Percentiles rank a stretch among this genome's conserved stretches.
Conservation (phyloP, 73 alveolate genomes). For the Stentor coeruleus region DNA sequence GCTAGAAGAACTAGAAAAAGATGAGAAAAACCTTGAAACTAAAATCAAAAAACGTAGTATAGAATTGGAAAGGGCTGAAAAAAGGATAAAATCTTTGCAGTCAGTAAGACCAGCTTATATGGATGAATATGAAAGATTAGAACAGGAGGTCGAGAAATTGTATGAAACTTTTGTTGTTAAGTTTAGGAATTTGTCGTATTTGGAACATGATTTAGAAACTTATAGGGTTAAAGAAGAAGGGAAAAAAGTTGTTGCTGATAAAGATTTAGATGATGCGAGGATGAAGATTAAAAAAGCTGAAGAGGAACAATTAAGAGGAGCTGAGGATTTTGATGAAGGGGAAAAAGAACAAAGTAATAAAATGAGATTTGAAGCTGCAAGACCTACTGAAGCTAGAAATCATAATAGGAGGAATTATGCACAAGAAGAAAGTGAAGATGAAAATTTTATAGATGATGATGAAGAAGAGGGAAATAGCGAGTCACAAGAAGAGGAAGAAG, state of each 20-base stretch:
- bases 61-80: slow-evolving; percentile 91
- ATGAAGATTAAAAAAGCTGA: slow-evolving; percentile 48
- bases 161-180: slow-evolving; percentile 90
- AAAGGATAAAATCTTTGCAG: slow-evolving; percentile 77
- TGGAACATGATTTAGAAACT: slow-evolving; percentile 84
- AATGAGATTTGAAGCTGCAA: slow-evolving; percentile 44
- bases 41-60: slow-evolving; percentile 77
- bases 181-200: slow-evolving; percentile 87
- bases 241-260: slow-evolving; percentile 31
- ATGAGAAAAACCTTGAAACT: slow-evolving; percentile 71
- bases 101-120: slow-evolving; percentile 75
- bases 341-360: not conserved
- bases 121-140: slow-evolving; percentile 74
- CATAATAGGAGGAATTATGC: slow-evolving; percentile 28
- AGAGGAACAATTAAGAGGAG: slow-evolving; percentile 31
- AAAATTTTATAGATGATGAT: slow-evolving; percentile 37
- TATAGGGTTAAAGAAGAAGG: slow-evolving; percentile 72
- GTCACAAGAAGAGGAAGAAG: slow-evolving; percentile 36
- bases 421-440: slow-evolving; percentile 47
- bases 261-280: slow-evolving; percentile 46
- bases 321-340: slow-evolving; percentile 37
- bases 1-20: slow-evolving; percentile 80
- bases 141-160: slow-evolving; percentile 62
- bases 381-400: slow-evolving; percentile 35
- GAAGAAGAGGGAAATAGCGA: slow-evolving; percentile 51